Conservation (phyloP, 2,329 filamentous ascomycete genomes). For the Herpomyces periplanetae region DNA sequence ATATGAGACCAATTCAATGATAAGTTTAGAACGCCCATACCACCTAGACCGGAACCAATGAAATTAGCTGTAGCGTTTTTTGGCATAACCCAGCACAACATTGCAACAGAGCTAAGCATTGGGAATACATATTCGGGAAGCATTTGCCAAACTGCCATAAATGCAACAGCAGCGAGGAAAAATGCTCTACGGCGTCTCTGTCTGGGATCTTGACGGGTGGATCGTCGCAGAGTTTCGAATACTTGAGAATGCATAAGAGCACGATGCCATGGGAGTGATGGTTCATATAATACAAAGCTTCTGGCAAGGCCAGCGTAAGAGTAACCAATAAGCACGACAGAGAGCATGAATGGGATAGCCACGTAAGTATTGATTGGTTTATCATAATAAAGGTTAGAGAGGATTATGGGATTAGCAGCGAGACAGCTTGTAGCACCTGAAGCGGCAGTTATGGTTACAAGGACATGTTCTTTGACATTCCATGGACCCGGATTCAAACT, state of each 20-base stretch:
- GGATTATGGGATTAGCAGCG: slow-evolving; percentile 13
- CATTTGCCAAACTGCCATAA: slow-evolving; percentile 19
- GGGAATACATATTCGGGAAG: slow-evolving; percentile 19
- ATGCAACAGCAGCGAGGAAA: slow-evolving; percentile 15
- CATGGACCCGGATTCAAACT: slow-evolving; percentile 16
- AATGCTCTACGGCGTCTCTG: slow-evolving; percentile 14
- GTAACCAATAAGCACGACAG: slow-evolving; percentile 17
- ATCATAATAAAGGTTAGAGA: slow-evolving; percentile 17
- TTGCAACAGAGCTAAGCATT: slow-evolving; percentile 17
- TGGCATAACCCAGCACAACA: slow-evolving; percentile 21
- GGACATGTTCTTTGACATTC: slow-evolving; percentile 17
- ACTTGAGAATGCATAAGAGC: slow-evolving; percentile 16
- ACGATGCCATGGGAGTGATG: slow-evolving; percentile 15
- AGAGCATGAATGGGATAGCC: slow-evolving; percentile 18
- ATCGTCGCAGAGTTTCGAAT: slow-evolving; percentile 16
- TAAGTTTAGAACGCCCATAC: slow-evolving; percentile 19
- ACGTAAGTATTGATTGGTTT: slow-evolving; percentile 13
- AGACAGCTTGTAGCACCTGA: slow-evolving; percentile 14
- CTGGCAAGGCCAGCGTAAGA: slow-evolving; percentile 17
- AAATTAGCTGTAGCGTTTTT: slow-evolving; percentile 18
- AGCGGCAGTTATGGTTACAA: slow-evolving; percentile 15
- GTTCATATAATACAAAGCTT: slow-evolving; percentile 17
- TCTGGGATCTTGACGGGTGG: slow-evolving; percentile 11
- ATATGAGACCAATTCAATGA: slow-evolving; percentile 20
- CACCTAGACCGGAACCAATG: slow-evolving; percentile 17